phyloP scores from a whole-genome alignment of 2,329 filamentous ascomycete genomes.

The Talaromyces sp. region DNA sequence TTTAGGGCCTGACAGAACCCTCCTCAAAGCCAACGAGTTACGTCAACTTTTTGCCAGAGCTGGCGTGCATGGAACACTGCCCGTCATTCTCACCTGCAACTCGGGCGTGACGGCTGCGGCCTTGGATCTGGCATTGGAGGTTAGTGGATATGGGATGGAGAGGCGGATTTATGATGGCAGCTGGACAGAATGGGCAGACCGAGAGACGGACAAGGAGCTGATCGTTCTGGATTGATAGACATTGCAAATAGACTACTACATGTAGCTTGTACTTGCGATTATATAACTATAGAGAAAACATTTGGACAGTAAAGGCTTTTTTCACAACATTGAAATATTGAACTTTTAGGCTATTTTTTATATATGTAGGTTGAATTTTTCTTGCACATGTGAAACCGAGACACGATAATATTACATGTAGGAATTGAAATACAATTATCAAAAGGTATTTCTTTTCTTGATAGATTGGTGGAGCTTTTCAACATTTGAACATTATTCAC shows the following conservation, averaged over 20 bases:
- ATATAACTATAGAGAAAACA: neutral
- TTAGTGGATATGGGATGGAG: constrained; percentile 16
- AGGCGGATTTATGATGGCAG: constrained; percentile 28
- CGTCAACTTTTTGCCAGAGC: constrained; percentile 13
- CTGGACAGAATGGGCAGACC: constrained; percentile 26
- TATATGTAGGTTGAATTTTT: too few species aligned
- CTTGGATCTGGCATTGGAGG: constrained; percentile 20
- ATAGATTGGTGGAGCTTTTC: too few species aligned
- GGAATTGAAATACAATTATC: neutral
- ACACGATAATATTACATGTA: too few species aligned
- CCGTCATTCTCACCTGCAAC: constrained; percentile 24
- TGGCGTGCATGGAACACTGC: constrained; percentile 14
- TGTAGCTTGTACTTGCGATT: neutral
- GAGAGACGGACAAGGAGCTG: constrained; percentile 12
- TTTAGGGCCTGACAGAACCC: constrained; percentile 12
- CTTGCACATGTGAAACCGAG: too few species aligned
- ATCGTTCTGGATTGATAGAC: neutral
- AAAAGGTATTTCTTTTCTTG: too few species aligned
- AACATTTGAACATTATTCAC: too few species aligned
- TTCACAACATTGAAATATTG: too few species aligned
- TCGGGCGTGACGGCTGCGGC: constrained; percentile 27
- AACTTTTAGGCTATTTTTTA: neutral
- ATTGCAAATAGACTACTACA: neutral
- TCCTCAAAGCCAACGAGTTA: constrained; percentile 11
- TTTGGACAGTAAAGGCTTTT: too few species aligned